A percentile compares a stretch with the other conserved stretches of the same genome.
These are phyloP conservation scores for Athelia psychrophila DNA, from an alignment of 1,284 basidiomycete genomes.

Conservation along the genomic window DNA sequence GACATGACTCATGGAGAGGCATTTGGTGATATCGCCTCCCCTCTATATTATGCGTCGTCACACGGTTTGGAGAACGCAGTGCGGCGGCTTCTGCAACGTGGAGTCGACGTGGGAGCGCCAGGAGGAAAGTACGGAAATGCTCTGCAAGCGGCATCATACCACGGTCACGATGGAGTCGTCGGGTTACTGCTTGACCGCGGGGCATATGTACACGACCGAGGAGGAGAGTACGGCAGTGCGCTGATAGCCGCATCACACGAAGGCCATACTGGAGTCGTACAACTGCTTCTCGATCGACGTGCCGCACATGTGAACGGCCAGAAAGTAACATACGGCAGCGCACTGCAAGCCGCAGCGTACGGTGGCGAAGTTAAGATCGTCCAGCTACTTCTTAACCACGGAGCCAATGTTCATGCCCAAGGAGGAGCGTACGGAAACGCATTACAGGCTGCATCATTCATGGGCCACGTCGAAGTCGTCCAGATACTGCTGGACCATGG, in stretches of 20 bases:
- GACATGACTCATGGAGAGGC: neutral
- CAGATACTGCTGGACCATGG: conserved; percentile 1
- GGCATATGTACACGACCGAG: neutral
- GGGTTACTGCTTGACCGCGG: neutral
- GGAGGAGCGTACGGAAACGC: neutral
- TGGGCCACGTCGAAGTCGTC: conserved; percentile 6
- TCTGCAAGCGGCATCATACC: neutral
- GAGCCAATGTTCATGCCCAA: conserved; percentile 9
- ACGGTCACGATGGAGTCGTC: neutral
- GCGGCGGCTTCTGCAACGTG: neutral
- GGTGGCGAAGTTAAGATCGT: conserved; percentile 3
- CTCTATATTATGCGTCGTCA: neutral
- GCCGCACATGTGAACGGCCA: neutral
- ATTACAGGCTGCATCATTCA: conserved; percentile 6
- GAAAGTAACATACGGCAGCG: neutral
- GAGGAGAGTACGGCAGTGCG: neutral
- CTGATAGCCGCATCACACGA: neutral
- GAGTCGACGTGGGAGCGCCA: neutral
- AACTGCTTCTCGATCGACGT: neutral
- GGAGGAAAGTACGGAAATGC: neutral
- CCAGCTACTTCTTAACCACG: conserved; percentile 4
- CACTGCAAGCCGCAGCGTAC: conserved; percentile 3
- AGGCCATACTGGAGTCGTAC: neutral
- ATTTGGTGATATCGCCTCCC: neutral
- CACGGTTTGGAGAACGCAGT: neutral